Base-by-base conservation (phyloP, 805 yeast genomes). In the Saccharomycopsis selenospora region DNA sequence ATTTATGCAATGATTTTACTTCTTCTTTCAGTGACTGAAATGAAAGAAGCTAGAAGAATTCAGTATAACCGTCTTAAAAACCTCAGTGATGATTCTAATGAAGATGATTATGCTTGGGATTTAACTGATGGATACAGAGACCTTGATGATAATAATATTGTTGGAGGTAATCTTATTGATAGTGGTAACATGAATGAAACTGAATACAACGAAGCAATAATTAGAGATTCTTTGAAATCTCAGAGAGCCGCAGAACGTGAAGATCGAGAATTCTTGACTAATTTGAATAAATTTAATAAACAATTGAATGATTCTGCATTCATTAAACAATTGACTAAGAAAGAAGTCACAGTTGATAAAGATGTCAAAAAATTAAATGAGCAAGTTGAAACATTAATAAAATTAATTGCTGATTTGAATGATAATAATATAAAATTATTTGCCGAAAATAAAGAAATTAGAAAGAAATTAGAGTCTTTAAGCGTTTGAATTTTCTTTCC, bases 61-160 rank as follows among this genome's bases (percentile, higher is more conserved):
- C 73, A 71, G 46, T 86, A 83, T 63, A 87, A 87, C 63, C 70
- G 95, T 53, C 65, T 72, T 48, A 74, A 71, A 54, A 76, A 79
- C 1, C 63, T 77, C 17, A 68, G 84, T 0, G 95, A 87, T 61
- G 96, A 87, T 63, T 85, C 88, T 18, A 85, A 85, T 60, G 91
- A 84, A 59, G 57, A 68, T 18, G 86, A 87, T 58, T 74, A 81
- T 5, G 90, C 82, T 57, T 87, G 95, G 95, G 87, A 84, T 55
- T 69, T 87, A 56, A 75, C 82, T 5, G 95, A 86, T 63, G 95
- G 95, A 0, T 86, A 65, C 48, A 61, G 63, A 26, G 72, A 67
- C n/a, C 11, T 28, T 2, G 46, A 42, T 13, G 38, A 33, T 10
- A 33, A 20, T 33, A 20, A 33, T 6, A 33, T 20, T 14, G 17